A percentile compares a stretch with the other conserved stretches of the same genome.
These are phyloP conservation scores for Calonectria henricotiae DNA, from an alignment of 2,329 filamentous ascomycete genomes.

Conservation along the genomic window DNA sequence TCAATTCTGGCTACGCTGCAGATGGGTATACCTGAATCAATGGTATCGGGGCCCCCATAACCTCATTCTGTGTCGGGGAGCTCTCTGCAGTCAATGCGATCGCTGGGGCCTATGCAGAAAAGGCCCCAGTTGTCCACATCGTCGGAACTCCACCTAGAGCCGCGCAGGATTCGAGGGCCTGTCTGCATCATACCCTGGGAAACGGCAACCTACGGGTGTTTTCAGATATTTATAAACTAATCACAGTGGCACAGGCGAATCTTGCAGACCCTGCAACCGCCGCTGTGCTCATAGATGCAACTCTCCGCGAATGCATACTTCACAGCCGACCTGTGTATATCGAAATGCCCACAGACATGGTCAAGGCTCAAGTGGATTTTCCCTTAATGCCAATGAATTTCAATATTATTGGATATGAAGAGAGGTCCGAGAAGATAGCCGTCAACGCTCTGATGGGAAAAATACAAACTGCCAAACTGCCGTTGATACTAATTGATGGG, in stretches of 20 bases:
- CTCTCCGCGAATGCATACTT: slow-evolving; percentile 3
- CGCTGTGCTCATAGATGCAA: slow-evolving; percentile 14
- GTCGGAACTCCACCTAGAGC: slow-evolving; percentile 67
- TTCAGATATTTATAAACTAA: slow-evolving; percentile 64
- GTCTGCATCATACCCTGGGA: slow-evolving; percentile 70
- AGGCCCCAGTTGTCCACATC: slow-evolving; percentile 71
- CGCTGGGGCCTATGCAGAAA: slow-evolving; percentile 72
- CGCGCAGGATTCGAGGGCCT: slow-evolving; percentile 61
- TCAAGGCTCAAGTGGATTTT: slow-evolving; percentile 10
- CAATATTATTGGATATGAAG: not conserved
- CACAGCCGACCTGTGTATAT: slow-evolving; percentile 35
- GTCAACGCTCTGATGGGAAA: slow-evolving; percentile 42
- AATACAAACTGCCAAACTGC: slow-evolving; percentile 64
- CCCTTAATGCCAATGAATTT: not conserved
- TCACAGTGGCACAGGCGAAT: slow-evolving; percentile 65
- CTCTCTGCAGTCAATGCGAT: slow-evolving; percentile 73
- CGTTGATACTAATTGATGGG: slow-evolving; percentile 69
- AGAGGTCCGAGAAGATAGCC: not conserved
- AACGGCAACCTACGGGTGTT: slow-evolving; percentile 70
- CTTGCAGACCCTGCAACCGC: not conserved
- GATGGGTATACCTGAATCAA: slow-evolving; percentile 73
- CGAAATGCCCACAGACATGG: slow-evolving; percentile 30
- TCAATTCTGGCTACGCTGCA: slow-evolving; percentile 72
- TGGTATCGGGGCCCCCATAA: slow-evolving; percentile 67
- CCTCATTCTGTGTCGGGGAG: slow-evolving; percentile 75